phyloP scores from a whole-genome alignment of 495 filamentous ascomycete species.

The Thermothielavioides terrestris region DNA sequence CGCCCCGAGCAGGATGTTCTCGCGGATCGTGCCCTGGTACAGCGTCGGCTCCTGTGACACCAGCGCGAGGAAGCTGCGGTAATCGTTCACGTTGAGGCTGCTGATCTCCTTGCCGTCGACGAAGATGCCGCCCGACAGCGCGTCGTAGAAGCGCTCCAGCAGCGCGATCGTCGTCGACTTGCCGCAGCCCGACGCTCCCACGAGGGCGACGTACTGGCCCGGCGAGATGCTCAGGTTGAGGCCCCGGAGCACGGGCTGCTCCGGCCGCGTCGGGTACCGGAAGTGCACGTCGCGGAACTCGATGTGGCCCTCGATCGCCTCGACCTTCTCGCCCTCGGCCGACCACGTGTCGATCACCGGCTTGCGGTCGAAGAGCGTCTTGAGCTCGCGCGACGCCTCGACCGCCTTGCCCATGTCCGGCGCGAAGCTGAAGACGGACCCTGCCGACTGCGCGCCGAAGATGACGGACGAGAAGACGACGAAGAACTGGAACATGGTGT shows the following conservation, averaged over 20 bases:
- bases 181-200: conserved; percentile 66
- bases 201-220: conserved; percentile 63
- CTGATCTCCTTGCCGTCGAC: conserved; percentile 48
- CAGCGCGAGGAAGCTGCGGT: conserved; percentile 50
- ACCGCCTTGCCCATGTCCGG: conserved; percentile 35
- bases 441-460: conserved; percentile 33
- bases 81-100: conserved; percentile 40
- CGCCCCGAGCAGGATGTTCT: conserved; percentile 53
- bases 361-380: conserved; percentile 33
- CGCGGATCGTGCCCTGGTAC: conserved; percentile 47
- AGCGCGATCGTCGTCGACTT: conserved; percentile 67
- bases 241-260: conserved; percentile 45
- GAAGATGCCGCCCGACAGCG: conserved; percentile 48
- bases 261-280: conserved; percentile 52
- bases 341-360: conserved; percentile 55
- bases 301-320: conserved; percentile 44
- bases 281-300: conserved; percentile 55
- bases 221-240: conserved; percentile 52
- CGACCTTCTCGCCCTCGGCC: conserved; percentile 52
- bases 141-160: conserved; percentile 59
- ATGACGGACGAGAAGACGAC: conserved; percentile 57
- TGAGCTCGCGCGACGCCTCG: conserved; percentile 28
- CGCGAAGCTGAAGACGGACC: conserved; percentile 31
- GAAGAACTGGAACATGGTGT: conserved; percentile 73
- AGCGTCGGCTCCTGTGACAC: conserved; percentile 60